Evolutionary conservation across 768 basidiomycete genomes (phyloP).

Genomic region (Mycena olivaceomarginata): DNA sequence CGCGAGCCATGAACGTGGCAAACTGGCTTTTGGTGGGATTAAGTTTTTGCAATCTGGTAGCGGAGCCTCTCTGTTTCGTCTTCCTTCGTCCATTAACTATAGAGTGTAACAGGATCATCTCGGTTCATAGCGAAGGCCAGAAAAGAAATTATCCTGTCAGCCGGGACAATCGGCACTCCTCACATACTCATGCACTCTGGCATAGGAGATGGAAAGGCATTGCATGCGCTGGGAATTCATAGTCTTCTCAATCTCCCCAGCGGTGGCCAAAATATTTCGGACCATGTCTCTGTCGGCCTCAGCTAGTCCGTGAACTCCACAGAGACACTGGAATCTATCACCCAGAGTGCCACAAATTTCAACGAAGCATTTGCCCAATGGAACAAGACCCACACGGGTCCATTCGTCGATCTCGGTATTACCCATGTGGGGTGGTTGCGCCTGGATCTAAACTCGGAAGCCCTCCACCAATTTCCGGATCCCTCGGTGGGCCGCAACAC

Average conservation of each 20-base stretch:
- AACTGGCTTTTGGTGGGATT: slow-evolving; percentile 3
- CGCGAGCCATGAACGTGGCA: not conserved
- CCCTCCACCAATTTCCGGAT: not conserved
- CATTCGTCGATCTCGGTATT: not conserved
- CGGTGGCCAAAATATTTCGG: not conserved
- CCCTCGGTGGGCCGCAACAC: not conserved
- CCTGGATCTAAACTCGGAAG: not conserved
- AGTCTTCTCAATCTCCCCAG: not conserved
- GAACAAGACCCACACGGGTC: not conserved
- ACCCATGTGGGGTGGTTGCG: not conserved
- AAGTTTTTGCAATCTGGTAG: slow-evolving; percentile 6
- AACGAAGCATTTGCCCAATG: not conserved
- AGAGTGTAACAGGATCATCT: not conserved
- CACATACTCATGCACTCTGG: slow-evolving; percentile 8
- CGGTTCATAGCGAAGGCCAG: not conserved
- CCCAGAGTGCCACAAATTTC: not conserved
- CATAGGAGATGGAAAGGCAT: not conserved
- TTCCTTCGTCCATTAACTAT: not conserved
- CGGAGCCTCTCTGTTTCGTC: not conserved
- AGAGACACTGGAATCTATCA: not conserved
- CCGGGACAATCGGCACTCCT: not conserved
- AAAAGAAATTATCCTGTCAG: slow-evolving; percentile 4
- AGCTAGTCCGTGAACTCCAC: not conserved
- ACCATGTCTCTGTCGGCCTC: not conserved
- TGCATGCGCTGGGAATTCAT: not conserved